Base-by-base conservation (phyloP, 768 basidiomycete genomes). In the Termitomyces sp. region DNA sequence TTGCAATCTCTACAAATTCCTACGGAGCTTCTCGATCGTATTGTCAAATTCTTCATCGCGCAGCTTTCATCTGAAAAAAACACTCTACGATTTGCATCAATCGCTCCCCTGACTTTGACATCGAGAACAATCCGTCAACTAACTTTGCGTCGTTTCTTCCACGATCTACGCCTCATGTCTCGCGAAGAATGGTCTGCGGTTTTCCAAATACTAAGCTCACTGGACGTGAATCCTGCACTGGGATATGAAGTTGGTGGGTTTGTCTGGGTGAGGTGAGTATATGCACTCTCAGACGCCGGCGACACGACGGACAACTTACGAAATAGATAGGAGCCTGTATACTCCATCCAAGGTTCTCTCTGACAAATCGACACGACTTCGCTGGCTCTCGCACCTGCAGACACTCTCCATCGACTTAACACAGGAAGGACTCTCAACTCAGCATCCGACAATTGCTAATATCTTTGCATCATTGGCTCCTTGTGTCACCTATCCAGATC, bases 221-320 rank as follows among this genome's bases (percentile, higher is more conserved):
- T 69, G 59, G 59, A 60, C 42, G 56, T 43, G 34, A 56, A 48
- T 21, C 23, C 41, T 16, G 39, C 17, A 32, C 8, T 12, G 35
- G 25, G 44, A 56, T 54, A 59, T 44, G 56, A 62, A 43, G 56
- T 56, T 32, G 61, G 66, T 16, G 75, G 74, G 5, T 75, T 77
- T 59, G 57, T 61, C 34, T 82, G 80, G 75, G 73, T 81, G 45
- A 79, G 69, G 81, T 83, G 58, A 58, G 77, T 72, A 41, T 65
- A 66, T 64, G 66, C 60, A 47, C 46, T 34, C 37, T 41, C 34
- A 11, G 52, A 43, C 42, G 12, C 19, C 23, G 39, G 25, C 6
- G 35, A 40, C 21, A 17, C 21, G 21, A 30, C 32, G 45, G 16
- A 45, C 27, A 30, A 59, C 25, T 30, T 37, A 47, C 42, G 40